Base-by-base conservation (phyloP, 305 asterid species). In the Solanum chacoense region DNA sequence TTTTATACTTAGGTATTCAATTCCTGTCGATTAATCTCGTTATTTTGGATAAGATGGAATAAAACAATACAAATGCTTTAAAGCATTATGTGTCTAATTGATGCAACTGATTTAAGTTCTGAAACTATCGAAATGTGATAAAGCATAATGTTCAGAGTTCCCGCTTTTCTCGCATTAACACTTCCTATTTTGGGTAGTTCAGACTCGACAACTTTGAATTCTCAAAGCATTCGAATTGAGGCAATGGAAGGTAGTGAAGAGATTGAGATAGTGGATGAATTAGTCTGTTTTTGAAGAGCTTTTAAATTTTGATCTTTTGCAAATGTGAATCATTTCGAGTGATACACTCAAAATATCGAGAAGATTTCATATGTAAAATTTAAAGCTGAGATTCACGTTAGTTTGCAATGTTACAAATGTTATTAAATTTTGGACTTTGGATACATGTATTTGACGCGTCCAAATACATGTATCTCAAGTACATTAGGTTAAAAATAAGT, bases 401-500 rank as follows among this genome's bases (percentile, higher is more conserved):
- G 2, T 55, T 55, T 18, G 67, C 24, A 55, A 55, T 55, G 65
- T 55, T 6, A 55, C 1, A 0, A 0, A 55, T 55, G 0, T 55
- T 18, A 18, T 18, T 7, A 55, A 0, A 18, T 18, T 18, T 18
- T 18, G 4, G 0, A 7, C 67, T 18, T 7, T 55, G 2, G 24
- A 7, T 55, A 55, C 2, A 55, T 2, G 67, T 55, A 55, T 55
- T 18, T 55, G 24, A 55, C 4, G 4, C 67, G 4, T 16, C 0
- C 1, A 55, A 18, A 18, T 55, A 18, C 24, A 18, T 7, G 24
- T 55, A 7, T 55, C 4, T 55, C 1, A 0, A 24, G 1, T 55
- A 55, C 1, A 2, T 50, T 50, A 6, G n/a, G 4, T 16, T 0
- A 0, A 55, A 6, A 55, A 55, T 55, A 18, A 0, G n/a, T 55